Evolutionary conservation across 2,329 filamentous ascomycete genomes (phyloP).

Genomic region (Tolypocladium endophyticum): DNA sequence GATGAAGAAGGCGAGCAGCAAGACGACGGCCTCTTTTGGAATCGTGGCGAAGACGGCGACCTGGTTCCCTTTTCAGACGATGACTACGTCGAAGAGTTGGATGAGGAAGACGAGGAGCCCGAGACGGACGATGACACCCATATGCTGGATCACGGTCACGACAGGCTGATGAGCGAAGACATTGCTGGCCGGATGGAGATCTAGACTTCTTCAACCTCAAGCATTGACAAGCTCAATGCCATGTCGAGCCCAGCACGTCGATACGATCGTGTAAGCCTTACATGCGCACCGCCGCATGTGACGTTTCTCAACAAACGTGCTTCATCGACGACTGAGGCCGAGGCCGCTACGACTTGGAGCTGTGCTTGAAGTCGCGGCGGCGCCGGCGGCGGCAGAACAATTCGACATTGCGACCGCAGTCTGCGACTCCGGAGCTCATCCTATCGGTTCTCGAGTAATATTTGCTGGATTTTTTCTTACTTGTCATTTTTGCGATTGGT

Average conservation of each 20-base stretch:
- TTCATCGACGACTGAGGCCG: neutral
- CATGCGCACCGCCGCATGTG: neutral
- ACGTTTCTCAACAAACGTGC: slow-evolving; percentile 1
- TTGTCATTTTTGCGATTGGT: slow-evolving; percentile 6
- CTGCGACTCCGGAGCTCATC: neutral
- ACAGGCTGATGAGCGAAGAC: slow-evolving; percentile 52
- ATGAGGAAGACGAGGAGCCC: slow-evolving; percentile 21
- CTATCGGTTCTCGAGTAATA: neutral
- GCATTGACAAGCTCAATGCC: too few relatives aligned
- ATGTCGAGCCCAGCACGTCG: neutral
- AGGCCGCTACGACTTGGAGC: neutral
- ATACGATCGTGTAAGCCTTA: neutral
- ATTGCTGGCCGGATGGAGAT: slow-evolving; percentile 54
- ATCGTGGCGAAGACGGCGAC: slow-evolving; percentile 47
- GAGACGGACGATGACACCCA: slow-evolving; percentile 34
- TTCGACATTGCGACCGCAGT: neutral
- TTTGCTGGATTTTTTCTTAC: neutral
- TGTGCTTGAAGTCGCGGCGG: neutral
- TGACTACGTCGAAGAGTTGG: slow-evolving; percentile 33
- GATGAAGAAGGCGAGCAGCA: slow-evolving; percentile 37
- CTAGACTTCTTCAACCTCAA: slow-evolving; percentile 18
- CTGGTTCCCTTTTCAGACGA: slow-evolving; percentile 42
- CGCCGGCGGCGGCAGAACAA: neutral
- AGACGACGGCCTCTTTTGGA: slow-evolving; percentile 44
- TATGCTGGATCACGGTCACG: slow-evolving; percentile 28